A percentile compares a stretch with the other conserved stretches of the same genome.
These are phyloP conservation scores for Xylaria intraflava DNA, from an alignment of 495 filamentous ascomycete species.

Conservation along the genomic window DNA sequence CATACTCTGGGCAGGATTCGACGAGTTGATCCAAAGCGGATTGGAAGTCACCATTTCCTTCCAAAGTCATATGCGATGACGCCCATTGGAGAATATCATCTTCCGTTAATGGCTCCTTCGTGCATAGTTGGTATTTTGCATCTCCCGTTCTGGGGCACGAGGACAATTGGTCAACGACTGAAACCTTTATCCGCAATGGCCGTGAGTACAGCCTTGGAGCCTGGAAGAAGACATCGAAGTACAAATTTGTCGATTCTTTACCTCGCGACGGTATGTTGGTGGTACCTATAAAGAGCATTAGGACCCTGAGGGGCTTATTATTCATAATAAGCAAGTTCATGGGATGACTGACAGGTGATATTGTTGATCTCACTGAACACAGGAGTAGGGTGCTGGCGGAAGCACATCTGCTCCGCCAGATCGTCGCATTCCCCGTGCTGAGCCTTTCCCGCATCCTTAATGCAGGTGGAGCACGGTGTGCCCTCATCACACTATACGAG, in stretches of 20 bases:
- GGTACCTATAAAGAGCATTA: constrained; percentile 6
- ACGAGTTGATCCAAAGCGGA: constrained; percentile 21
- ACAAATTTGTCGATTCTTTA: background rate
- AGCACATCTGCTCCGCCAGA: constrained; percentile 24
- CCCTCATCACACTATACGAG: constrained; percentile 25
- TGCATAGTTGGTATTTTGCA: constrained; percentile 5
- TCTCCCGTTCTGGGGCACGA: background rate
- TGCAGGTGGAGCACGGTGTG: constrained; percentile 25
- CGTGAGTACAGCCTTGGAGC: background rate
- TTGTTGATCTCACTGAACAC: constrained; percentile 19
- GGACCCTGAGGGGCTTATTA: background rate
- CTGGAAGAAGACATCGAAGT: constrained; percentile 11
- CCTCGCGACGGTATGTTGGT: constrained; percentile 8
- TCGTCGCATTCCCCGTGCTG: constrained; percentile 20
- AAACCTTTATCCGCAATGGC: background rate
- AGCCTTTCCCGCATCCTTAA: constrained; percentile 19
- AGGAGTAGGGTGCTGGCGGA: constrained; percentile 17
- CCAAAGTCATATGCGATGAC: constrained; percentile 20
- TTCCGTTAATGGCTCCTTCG: background rate
- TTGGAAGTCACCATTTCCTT: constrained; percentile 17
- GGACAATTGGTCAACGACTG: background rate
- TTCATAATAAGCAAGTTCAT: background rate
- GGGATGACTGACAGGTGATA: constrained; percentile 21
- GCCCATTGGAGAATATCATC: constrained; percentile 18
- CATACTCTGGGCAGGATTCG: constrained; percentile 13